A percentile compares a stretch with the other conserved stretches of the same genome.
These are phyloP conservation scores for Ramalina peruviana DNA, from an alignment of 495 filamentous ascomycete species.

Conservation along the genomic window DNA sequence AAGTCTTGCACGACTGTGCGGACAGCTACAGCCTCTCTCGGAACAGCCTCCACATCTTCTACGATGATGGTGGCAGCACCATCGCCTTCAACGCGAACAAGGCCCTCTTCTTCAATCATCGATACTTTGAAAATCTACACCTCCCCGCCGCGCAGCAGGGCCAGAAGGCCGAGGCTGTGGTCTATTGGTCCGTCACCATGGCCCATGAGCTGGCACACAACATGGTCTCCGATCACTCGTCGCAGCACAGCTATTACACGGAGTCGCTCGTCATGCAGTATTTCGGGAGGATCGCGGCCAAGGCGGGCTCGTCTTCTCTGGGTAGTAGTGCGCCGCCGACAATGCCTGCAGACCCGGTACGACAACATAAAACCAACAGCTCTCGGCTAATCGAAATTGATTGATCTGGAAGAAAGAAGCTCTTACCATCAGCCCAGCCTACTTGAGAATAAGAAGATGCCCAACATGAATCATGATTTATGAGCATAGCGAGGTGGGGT, in stretches of 20 bases:
- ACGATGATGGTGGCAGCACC: slow-evolving; percentile 59
- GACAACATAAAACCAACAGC: neutral
- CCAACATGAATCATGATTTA: no score
- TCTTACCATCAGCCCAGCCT: no score
- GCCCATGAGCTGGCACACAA: slow-evolving; percentile 95
- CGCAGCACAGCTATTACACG: slow-evolving; percentile 76
- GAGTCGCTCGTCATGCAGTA: slow-evolving; percentile 39
- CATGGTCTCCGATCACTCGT: slow-evolving; percentile 61
- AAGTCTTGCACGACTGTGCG: slow-evolving; percentile 53
- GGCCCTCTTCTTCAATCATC: slow-evolving; percentile 84
- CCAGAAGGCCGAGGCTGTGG: slow-evolving; percentile 42
- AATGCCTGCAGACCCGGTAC: slow-evolving; percentile 2
- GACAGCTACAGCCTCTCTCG: slow-evolving; percentile 57
- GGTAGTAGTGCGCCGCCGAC: neutral
- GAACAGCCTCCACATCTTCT: slow-evolving; percentile 67
- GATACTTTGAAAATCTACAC: slow-evolving; percentile 76
- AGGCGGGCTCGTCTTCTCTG: slow-evolving; percentile 9
- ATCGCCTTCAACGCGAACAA: slow-evolving; percentile 88
- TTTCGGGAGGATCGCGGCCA: slow-evolving; percentile 34
- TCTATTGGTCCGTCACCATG: slow-evolving; percentile 86
- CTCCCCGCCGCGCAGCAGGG: slow-evolving; percentile 29
- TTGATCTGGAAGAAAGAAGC: neutral
- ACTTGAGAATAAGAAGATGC: no score
- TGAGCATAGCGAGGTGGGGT: no score
- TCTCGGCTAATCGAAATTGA: neutral